Evolutionary conservation across 2,329 filamentous ascomycete species (phyloP), one percentile per base, ranked within the genome.

Genomic region (Tothia fuscella): DNA sequence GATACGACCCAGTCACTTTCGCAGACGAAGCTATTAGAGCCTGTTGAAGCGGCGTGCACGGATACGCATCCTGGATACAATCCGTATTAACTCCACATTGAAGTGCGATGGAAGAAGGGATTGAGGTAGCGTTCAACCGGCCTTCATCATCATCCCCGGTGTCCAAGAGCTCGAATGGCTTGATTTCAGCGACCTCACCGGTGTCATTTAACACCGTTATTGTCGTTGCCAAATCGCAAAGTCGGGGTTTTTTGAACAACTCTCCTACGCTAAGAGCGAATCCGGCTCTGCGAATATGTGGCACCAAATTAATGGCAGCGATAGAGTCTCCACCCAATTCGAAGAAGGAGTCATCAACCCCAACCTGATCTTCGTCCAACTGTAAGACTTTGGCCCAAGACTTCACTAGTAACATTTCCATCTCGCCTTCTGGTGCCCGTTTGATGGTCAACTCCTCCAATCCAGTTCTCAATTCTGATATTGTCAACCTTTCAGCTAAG

Each of bases 11-110:
- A 9, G 46, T 46, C 13, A 55, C 58, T 36, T 59, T 62, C 12
- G 53, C 56, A 1, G 59, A 59, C 3, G 60, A 53, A 0, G 61
- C 59, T 49, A 94, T 76, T 65, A 95, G 89, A 0, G 87, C 88
- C 55, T 89, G 77, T 53, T 95, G 88, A 1, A 94, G 64, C 0
- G 87, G 74, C 1, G 87, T 91, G 54, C 88, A 94, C 3, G 87
- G 88, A 0, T 76, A 63, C 0, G 64, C 45, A 35, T 64, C 62
- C 35, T 63, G 57, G 6, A 65, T 52, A 0, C 44, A 41, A 5
- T 38, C 48, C 9, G 42, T 36, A 13, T 52, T 43, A 0, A 56
- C 45, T 21, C 47, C 50, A 36, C 58, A 62, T 5, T 59, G 51
- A 14, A 52, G 38, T 3, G 64, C 57, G n/a, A n/a, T n/a, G n/a